Base-by-base conservation (phyloP, 169 alveolate genomes). In the Cryptosporidium baileyi region DNA sequence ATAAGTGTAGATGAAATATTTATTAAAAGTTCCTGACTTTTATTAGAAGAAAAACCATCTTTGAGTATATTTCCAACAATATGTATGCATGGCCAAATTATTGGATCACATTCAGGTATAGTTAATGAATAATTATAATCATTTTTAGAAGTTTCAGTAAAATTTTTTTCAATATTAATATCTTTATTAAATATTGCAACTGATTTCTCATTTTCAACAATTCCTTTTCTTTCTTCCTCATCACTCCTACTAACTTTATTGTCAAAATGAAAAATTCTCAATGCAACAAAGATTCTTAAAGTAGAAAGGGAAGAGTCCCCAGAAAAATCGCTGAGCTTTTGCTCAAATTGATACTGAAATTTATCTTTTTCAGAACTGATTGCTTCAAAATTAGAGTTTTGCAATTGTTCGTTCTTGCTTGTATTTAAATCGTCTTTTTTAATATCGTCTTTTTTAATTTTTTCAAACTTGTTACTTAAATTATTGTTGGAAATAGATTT, bases 41-140 rank as follows among this genome's bases (percentile, higher is more conserved):
- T 51, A 74, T 74, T 74, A 26, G 74, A 74, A 9, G 65, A 51
- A 54, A 74, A 74, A 1, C 85, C 85, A 54, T 74, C 85, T 19
- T 67, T 51, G 19, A 74, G 36, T 34, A 57, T 51, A 74, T 57
- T 74, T 0, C 85, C 85, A 26, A 74, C 67, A 0, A 74, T 74
- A 26, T 57, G 47, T 24, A 74, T 74, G 13, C 85, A 74, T 9
- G 85, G 85, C 85, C 85, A 74, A 54, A 60, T 60, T 15, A 74
- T 17, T 19, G 85, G 32, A n/a, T 74, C 85, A 54, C 85, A 74
- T 40, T 74, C 85, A 38, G 67, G 54, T 36, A 74, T 54, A 34
- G 67, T 44, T 30, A 74, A 32, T 32, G 67, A 60, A 22, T 2
- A 5, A 57, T 5, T 19, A 57, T 4, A 1, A 8, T 74, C 85